A percentile compares a stretch with the other conserved stretches of the same genome.
phyloP scores from a whole-genome alignment of 768 basidiomycete species.

The Leccinum obscurum region DNA sequence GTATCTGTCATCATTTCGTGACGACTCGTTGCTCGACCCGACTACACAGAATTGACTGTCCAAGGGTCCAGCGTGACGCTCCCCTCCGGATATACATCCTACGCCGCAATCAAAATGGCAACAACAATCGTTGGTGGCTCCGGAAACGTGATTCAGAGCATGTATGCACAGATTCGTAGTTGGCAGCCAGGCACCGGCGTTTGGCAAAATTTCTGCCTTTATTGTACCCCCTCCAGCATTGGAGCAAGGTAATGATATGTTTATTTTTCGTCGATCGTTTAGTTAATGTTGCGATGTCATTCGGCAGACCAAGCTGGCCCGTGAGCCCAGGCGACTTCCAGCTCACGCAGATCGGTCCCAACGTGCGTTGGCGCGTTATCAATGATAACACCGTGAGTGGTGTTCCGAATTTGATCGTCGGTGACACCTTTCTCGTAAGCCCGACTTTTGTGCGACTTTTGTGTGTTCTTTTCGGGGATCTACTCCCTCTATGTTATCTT shows the following conservation, averaged over 20 bases:
- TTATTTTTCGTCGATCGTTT: conserved; percentile 3
- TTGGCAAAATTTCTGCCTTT: conserved; percentile 80
- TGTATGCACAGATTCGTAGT: conserved; percentile 78
- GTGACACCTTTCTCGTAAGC: conserved; percentile 75
- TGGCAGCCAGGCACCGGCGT: conserved; percentile 59
- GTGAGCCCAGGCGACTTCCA: conserved; percentile 80
- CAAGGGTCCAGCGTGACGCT: conserved; percentile 53
- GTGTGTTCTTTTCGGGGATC: no score
- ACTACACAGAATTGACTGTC: conserved; percentile 53
- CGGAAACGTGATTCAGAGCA: conserved; percentile 46
- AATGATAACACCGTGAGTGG: conserved; percentile 38
- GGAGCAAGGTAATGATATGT: background rate
- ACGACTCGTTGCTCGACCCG: conserved; percentile 1
- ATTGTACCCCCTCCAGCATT: conserved; percentile 48
- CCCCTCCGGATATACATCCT: conserved; percentile 47
- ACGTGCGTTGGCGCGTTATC: conserved; percentile 84
- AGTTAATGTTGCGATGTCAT: conserved; percentile 67
- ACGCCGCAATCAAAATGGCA: conserved; percentile 92
- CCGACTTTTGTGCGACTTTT: no score
- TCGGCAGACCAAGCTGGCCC: conserved; percentile 75
- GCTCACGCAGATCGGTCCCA: conserved; percentile 53
- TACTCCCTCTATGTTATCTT: background rate
- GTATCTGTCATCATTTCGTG: conserved; percentile 20
- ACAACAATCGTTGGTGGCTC: conserved; percentile 95
- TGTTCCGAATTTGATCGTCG: conserved; percentile 81